phyloP scores from a whole-genome alignment of 805 yeast species.

The Barnettozyma populi region DNA sequence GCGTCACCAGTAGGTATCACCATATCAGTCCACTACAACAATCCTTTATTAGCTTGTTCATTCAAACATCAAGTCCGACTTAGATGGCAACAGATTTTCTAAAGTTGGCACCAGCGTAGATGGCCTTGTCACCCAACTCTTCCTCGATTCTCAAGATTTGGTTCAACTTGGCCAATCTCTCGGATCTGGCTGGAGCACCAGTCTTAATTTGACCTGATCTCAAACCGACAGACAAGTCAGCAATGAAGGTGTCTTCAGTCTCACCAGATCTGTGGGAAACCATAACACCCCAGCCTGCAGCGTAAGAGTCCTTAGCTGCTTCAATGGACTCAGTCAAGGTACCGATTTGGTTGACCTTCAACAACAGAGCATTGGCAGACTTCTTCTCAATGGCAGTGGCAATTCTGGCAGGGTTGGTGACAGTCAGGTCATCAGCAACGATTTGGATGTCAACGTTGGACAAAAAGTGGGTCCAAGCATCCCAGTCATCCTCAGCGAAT shows the following conservation, averaged over 20 bases:
- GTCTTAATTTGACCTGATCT: constrained; percentile 99
- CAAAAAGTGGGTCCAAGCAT: constrained; percentile 90
- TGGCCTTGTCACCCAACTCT: constrained; percentile 95
- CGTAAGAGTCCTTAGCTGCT: constrained; percentile 93
- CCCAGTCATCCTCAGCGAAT: constrained; percentile 99
- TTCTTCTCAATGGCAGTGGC: constrained; percentile 94
- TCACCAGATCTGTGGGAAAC: constrained; percentile 99
- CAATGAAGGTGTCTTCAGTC: constrained; percentile 98
- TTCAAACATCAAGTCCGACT: constrained; percentile 6
- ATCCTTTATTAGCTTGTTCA: background rate
- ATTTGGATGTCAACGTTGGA: constrained; percentile 73
- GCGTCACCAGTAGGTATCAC: no score
- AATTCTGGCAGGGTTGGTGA: constrained; percentile 94
- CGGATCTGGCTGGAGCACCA: constrained; percentile 99
- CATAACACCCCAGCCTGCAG: constrained; percentile 99
- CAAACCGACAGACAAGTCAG: constrained; percentile 96
- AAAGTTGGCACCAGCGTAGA: constrained; percentile 93
- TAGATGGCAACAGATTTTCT: constrained; percentile 40
- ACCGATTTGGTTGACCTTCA: constrained; percentile 99
- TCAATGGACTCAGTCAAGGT: constrained; percentile 91
- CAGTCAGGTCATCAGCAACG: constrained; percentile 98
- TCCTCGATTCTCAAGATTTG: constrained; percentile 98
- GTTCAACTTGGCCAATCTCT: constrained; percentile 98
- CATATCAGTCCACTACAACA: background rate
- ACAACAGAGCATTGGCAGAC: constrained; percentile 88